These are phyloP conservation scores for Penicillium sp. DNA, from an alignment of 2,329 filamentous ascomycete species.

Conservation along the genomic window DNA sequence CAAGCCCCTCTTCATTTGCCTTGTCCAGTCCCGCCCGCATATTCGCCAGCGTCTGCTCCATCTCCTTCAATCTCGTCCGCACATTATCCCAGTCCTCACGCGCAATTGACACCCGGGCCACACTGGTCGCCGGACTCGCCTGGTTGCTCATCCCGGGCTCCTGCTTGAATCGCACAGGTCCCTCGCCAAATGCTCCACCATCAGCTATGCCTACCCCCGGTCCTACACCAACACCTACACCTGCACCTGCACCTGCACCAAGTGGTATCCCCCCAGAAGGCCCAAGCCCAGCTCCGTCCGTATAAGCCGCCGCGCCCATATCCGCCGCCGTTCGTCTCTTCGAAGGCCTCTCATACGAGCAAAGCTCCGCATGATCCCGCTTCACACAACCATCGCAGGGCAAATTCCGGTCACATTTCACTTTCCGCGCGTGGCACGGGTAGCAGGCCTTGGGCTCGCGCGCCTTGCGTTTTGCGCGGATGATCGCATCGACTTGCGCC, in stretches of 20 bases:
- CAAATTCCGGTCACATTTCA: slow-evolving; percentile 55
- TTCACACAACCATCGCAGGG: slow-evolving; percentile 56
- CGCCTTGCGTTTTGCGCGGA: slow-evolving; percentile 53
- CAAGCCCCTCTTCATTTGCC: slow-evolving; percentile 35
- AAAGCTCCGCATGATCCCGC: slow-evolving; percentile 54
- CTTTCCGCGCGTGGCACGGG: slow-evolving; percentile 53
- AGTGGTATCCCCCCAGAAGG: background rate
- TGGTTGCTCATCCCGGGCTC: slow-evolving; percentile 26
- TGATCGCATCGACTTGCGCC: slow-evolving; percentile 53
- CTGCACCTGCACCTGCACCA: too few species aligned
- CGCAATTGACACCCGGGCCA: slow-evolving; percentile 43
- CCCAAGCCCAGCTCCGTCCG: slow-evolving; percentile 22
- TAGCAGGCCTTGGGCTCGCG: slow-evolving; percentile 55
- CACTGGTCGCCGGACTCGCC: slow-evolving; percentile 17
- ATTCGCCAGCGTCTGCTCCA: slow-evolving; percentile 48
- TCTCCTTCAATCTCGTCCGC: slow-evolving; percentile 47
- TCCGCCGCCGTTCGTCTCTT: slow-evolving; percentile 47
- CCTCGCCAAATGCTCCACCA: slow-evolving; percentile 24
- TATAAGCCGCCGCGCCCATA: slow-evolving; percentile 28
- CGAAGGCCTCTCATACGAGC: slow-evolving; percentile 54
- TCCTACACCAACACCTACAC: background rate
- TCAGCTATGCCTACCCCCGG: slow-evolving; percentile 4
- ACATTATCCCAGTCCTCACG: slow-evolving; percentile 52
- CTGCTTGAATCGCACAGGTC: slow-evolving; percentile 29
- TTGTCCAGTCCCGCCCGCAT: slow-evolving; percentile 46